A percentile compares a stretch with the other conserved stretches of the same genome.
phyloP scores from a whole-genome alignment of 192 early-diverging fungal species.

The Coemansia umbellata region DNA sequence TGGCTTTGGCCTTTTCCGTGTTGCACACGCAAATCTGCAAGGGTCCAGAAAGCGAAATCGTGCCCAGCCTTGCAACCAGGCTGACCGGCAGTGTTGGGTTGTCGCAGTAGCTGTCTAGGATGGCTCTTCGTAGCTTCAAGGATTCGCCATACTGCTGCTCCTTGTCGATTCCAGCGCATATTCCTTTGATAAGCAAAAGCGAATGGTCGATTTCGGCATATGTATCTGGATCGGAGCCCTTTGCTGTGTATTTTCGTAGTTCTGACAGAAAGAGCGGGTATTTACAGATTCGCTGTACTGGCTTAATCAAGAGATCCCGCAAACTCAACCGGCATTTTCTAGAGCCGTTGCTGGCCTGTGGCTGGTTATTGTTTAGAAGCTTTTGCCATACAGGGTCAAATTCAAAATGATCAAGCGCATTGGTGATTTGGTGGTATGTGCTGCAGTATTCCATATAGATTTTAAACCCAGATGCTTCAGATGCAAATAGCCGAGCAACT shows the following conservation, averaged over 20 bases:
- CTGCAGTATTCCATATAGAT: slow-evolving; percentile 37
- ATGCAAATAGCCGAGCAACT: slow-evolving; percentile 21
- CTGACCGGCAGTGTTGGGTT: slow-evolving; percentile 32
- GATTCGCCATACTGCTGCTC: slow-evolving; percentile 37
- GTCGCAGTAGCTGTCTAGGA: slow-evolving; percentile 33
- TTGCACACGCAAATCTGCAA: slow-evolving; percentile 5
- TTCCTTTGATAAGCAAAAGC: slow-evolving; percentile 13
- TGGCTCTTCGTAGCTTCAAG: slow-evolving; percentile 16
- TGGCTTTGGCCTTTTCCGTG: background rate
- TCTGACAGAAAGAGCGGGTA: slow-evolving; percentile 80
- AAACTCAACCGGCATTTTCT: slow-evolving; percentile 26
- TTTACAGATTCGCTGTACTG: slow-evolving; percentile 87
- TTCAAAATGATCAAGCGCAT: slow-evolving; percentile 22
- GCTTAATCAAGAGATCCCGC: slow-evolving; percentile 55
- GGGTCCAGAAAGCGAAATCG: slow-evolving; percentile 36
- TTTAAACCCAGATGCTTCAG: slow-evolving; percentile 13
- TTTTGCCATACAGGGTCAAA: slow-evolving; percentile 26
- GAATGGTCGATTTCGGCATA: slow-evolving; percentile 15
- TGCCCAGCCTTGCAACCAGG: slow-evolving; percentile 36
- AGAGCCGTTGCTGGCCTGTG: slow-evolving; percentile 12
- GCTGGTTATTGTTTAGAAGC: slow-evolving; percentile 21
- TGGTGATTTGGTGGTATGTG: slow-evolving; percentile 30
- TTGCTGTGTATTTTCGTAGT: slow-evolving; percentile 53
- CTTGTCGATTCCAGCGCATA: slow-evolving; percentile 36
- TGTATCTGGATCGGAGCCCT: slow-evolving; percentile 12